phyloP scores from a whole-genome alignment of 2,329 filamentous ascomycete species.

The Orbilia ellipsospora region DNA sequence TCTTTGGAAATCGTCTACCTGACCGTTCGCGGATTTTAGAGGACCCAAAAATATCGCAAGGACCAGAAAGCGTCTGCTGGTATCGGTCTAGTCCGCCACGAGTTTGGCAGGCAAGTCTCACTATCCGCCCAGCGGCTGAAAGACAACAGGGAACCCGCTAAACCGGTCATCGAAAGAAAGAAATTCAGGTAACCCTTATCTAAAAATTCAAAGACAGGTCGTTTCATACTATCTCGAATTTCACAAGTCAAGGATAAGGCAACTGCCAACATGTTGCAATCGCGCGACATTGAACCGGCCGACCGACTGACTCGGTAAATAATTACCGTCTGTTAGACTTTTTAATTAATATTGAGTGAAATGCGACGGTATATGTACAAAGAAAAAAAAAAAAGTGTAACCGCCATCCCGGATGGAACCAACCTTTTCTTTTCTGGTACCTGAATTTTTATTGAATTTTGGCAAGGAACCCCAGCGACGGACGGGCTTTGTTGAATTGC shows the following conservation, averaged over 20 bases:
- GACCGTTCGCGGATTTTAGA: background rate
- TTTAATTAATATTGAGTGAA: too few relatives aligned
- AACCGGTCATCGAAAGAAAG: background rate
- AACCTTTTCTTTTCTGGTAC: slow-evolving; percentile 17
- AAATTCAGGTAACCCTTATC: background rate
- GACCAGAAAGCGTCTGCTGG: background rate
- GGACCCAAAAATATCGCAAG: too few relatives aligned
- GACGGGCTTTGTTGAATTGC: too few relatives aligned
- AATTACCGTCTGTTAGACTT: slow-evolving; percentile 1
- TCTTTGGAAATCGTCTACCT: background rate
- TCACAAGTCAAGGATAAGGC: slow-evolving; percentile 11
- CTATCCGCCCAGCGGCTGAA: slow-evolving; percentile 38
- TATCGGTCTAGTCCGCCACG: background rate
- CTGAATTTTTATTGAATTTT: background rate
- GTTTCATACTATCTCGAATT: slow-evolving; percentile 30
- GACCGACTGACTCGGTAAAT: slow-evolving; percentile 1
- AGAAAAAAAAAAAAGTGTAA: slow-evolving; percentile 31
- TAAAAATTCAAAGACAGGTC: slow-evolving; percentile 23
- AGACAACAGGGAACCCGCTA: background rate
- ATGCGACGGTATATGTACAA: background rate
- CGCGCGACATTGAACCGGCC: background rate
- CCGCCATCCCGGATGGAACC: slow-evolving; percentile 52
- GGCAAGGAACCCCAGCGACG: background rate
- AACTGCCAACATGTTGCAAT: slow-evolving; percentile 21
- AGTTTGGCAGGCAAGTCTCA: slow-evolving; percentile 1